Evolutionary conservation across 768 basidiomycete genomes (phyloP), one percentile per base, ranked within the genome.

Genomic region (Hygrocybe coccinea): DNA sequence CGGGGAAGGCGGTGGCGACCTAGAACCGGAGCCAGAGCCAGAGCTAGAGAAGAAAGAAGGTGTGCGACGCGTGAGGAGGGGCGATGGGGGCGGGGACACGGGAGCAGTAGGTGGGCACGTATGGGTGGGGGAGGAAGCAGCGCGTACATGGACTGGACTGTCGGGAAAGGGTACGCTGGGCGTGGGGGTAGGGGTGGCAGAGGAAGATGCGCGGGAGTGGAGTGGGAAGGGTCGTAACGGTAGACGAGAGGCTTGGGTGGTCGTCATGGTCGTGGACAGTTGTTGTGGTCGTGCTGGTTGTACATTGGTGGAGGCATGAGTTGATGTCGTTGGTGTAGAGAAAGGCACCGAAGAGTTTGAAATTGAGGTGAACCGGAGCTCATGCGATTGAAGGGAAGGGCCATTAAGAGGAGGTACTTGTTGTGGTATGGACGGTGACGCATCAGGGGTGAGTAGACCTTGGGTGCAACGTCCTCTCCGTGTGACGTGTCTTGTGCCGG

Each of bases 361-460:
- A 4, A 11, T 2, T 37, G 35, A 10, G 25, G 35, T 38, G 8
- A 17, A 10, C 4, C 3, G 25, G 7, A 19, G 8, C 8, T 17
- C 33, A 15, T 29, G 19, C 6, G 4, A 11, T n/a, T 29, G 17
- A 6, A 17, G 39, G 9, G 52, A 29, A 12, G 6, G 24, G 29
- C 11, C n/a, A 12, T 14, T 25, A 3, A 37, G 44, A 10, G 52
- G 17, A 12, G 44, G 43, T 6, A 37, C 19, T 12, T 39, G 34
- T 9, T 45, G 29, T 17, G 15, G 11, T 8, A 35, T n/a, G 9
- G 19, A 5, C 6, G 54, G 54, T 19, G 54, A 55, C 12, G 34
- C 29, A 9, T 56, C 53, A 43, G 54, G 60, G 29, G 52, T 58
- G 1, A 57, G 59, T 4, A 61, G 47, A n/a, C 62, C 60, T 50